Evolutionary conservation across 129 eudicot species (phyloP).

Genomic region (Ambrosia artemisiifolia): DNA sequence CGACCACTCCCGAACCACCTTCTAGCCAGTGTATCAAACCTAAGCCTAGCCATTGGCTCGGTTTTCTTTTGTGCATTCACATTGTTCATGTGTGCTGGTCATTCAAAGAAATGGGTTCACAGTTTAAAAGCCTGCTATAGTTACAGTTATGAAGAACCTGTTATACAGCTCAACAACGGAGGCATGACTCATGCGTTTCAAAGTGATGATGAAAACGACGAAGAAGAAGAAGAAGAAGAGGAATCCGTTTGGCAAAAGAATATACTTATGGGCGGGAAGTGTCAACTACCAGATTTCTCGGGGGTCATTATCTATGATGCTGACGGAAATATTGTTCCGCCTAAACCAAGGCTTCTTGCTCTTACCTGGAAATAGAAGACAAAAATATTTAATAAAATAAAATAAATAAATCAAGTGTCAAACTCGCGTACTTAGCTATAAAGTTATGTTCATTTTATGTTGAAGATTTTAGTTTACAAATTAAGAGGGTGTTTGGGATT

Average conservation of each 20-base stretch:
- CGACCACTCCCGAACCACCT: constrained; percentile 33
- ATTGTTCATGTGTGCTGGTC: constrained; percentile 58
- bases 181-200: constrained; percentile 41
- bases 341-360: constrained; percentile 56
- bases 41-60: constrained; percentile 42
- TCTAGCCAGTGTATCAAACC: constrained; percentile 32
- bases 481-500: too few relatives aligned
- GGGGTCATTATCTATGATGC: constrained; percentile 78
- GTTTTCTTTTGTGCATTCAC: constrained; percentile 54
- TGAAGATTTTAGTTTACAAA: constrained; percentile 5
- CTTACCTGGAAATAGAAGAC: constrained; percentile 72
- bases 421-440: neutral
- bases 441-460: constrained; percentile 1
- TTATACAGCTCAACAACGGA: constrained; percentile 51
- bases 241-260: constrained; percentile 83
- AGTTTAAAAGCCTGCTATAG: constrained; percentile 50
- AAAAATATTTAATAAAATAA: constrained; percentile 1
- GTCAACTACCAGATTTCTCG: constrained; percentile 86
- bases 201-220: constrained; percentile 41
- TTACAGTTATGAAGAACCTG: constrained; percentile 44
- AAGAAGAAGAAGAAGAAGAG: constrained; percentile 29
- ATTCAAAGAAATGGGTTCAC: constrained; percentile 49
- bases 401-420: neutral
- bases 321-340: constrained; percentile 56
- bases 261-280: constrained; percentile 91